A percentile compares a stretch with the other conserved stretches of the same genome.
These are phyloP conservation scores for Penicillium digitatum DNA, from an alignment of 2,329 filamentous ascomycete species.

Conservation along the genomic window DNA sequence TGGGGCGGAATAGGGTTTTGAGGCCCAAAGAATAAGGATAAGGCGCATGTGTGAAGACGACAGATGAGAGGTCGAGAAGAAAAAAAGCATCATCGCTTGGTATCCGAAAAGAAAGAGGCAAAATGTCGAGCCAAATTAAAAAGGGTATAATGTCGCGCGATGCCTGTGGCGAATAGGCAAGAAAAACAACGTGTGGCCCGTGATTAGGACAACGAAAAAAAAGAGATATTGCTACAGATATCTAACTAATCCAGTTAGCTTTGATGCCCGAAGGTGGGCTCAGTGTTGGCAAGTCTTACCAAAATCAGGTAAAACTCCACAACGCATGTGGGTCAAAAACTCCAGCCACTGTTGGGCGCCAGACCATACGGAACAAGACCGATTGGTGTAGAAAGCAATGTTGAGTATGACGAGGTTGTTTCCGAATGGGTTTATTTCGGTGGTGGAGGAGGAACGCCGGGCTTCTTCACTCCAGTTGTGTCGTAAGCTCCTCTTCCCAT, in stretches of 20 bases:
- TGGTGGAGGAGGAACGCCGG: conserved; percentile 44
- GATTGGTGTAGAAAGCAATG: conserved; percentile 22
- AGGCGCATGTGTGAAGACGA: conserved; percentile 13
- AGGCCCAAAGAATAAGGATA: conserved; percentile 12
- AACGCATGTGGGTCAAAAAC: conserved; percentile 26
- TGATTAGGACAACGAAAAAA: conserved; percentile 7
- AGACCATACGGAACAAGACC: conserved; percentile 17
- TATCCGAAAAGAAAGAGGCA: conserved; percentile 23
- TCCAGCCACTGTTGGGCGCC: conserved; percentile 25
- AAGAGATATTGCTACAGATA: conserved; percentile 32
- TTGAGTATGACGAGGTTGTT: conserved; percentile 15
- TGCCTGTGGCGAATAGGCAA: conserved; percentile 18
- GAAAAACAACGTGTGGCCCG: conserved; percentile 18
- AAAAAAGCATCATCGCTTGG: conserved; percentile 22
- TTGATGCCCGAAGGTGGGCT: conserved; percentile 22
- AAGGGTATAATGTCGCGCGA: conserved; percentile 29
- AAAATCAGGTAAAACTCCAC: conserved; percentile 25
- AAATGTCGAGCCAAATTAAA: conserved; percentile 23
- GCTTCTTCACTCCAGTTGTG: conserved; percentile 51
- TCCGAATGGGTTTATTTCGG: conserved; percentile 32
- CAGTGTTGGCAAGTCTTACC: conserved; percentile 23
- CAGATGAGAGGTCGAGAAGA: conserved; percentile 7
- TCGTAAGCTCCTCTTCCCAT: conserved; percentile 53
- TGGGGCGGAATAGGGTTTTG: conserved; percentile 6
- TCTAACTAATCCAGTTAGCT: conserved; percentile 22